Evolutionary conservation across 257 asterid genomes (phyloP), one percentile per base, ranked within the genome.

Genomic region (Solanum tacnaense): DNA sequence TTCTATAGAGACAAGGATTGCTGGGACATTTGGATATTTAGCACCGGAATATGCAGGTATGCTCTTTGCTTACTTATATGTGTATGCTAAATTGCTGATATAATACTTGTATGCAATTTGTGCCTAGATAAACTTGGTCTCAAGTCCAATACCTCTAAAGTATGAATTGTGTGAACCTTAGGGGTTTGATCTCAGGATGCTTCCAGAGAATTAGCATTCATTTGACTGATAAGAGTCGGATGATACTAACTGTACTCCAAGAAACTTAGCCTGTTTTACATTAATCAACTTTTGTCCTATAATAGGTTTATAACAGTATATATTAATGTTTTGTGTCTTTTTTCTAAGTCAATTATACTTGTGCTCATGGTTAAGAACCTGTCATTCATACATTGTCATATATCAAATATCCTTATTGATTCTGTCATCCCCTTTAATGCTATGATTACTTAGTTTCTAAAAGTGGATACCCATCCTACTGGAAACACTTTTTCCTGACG

Each of bases 31-130:
- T 29, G 99, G 99, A 72, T 95, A 96, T 91, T 92, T 96, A 25
- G 99, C 99, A 36, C 99, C 99, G 0, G 99, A 96, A 91, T 96
- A 96, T 92, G 99, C 99, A 91, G 98, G 98, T 96, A 90, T 44
- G 82, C 49, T 27, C 84, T 62, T 68, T 75, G 3, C 16, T 41
- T 86, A 3, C 25, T 32, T 25, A 4, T 81, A 62, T 16, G 46
- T 35, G 62, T 25, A 81, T 46, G 6, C 68, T 9, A 9, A 78
- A 9, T 81, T 81, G 39, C 18, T 81, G 85, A 29, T 46, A 16
- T 29, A 46, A 7, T 81, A 81, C 20, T 9, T 81, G 85, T 29
- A 29, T 81, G 62, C 35, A 41, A 21, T 41, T 39, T 25, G 36
- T 41, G 32, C 32, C 34, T 38, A 78, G 23, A 44, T 44, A 79